Evolutionary conservation across 2,329 filamentous ascomycete genomes (phyloP).

Genomic region (Alternaria panax): DNA sequence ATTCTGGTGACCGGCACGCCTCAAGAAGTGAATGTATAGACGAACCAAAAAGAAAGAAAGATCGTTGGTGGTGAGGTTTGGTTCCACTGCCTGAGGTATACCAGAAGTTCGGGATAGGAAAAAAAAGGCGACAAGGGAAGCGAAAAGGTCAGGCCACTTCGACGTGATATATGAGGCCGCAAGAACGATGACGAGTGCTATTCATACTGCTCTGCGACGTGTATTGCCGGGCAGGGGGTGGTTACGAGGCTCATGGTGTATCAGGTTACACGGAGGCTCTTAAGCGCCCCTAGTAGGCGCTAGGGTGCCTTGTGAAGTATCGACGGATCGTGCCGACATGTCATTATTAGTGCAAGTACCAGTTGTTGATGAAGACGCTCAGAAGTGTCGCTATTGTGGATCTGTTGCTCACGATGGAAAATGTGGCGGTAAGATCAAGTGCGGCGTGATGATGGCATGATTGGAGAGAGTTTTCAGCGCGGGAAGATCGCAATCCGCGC

Average conservation of each 20-base stretch:
- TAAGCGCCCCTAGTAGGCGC: constrained; percentile 33
- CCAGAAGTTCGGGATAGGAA: constrained; percentile 20
- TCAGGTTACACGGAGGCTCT: constrained; percentile 31
- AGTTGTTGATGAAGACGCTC: constrained; percentile 11
- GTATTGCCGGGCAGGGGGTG: constrained; percentile 33
- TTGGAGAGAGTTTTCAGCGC: constrained; percentile 11
- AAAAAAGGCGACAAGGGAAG: constrained; percentile 29
- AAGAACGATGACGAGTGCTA: constrained; percentile 25
- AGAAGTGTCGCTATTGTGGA: constrained; percentile 8
- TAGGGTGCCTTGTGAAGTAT: constrained; percentile 4
- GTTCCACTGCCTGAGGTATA: constrained; percentile 31
- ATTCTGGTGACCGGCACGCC: constrained; percentile 41
- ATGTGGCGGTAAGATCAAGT: constrained; percentile 12
- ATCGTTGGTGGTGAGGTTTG: constrained; percentile 9
- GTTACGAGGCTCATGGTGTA: constrained; percentile 37
- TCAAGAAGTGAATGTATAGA: constrained; percentile 26
- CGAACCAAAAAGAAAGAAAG: constrained; percentile 22
- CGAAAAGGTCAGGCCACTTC: constrained; percentile 43
- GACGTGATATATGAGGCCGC: constrained; percentile 40
- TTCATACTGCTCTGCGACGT: constrained; percentile 42
- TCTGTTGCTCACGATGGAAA: constrained; percentile 3
- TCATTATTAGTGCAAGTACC: constrained; percentile 9
- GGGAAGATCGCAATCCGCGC: constrained; percentile 23
- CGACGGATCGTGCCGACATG: constrained; percentile 3
- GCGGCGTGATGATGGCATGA: constrained; percentile 1